phyloP scores from a whole-genome alignment of 495 filamentous ascomycete genomes.

The Penicillium fimorum region DNA sequence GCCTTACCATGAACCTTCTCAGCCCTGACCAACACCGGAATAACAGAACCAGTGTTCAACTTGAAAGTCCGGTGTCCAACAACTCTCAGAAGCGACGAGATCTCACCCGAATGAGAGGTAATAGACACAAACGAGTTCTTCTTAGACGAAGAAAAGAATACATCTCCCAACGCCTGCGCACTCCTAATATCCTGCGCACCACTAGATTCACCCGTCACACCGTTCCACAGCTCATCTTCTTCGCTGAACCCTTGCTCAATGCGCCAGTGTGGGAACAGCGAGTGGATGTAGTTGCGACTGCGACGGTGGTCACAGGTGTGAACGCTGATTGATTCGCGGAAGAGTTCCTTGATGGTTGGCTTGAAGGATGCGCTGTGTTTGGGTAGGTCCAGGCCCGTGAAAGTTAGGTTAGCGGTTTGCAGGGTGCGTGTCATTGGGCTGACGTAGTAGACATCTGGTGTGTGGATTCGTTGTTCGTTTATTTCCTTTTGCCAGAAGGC shows the following conservation, averaged over 20 bases:
- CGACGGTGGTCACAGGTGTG: slow-evolving; percentile 79
- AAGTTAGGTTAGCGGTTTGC: slow-evolving; percentile 62
- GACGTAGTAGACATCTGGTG: slow-evolving; percentile 64
- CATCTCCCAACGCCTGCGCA: slow-evolving; percentile 56
- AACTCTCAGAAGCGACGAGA: slow-evolving; percentile 54
- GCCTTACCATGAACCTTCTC: slow-evolving; percentile 29
- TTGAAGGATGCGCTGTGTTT: slow-evolving; percentile 44
- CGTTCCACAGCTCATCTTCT: slow-evolving; percentile 59
- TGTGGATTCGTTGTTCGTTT: slow-evolving; percentile 53
- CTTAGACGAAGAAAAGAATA: slow-evolving; percentile 49
- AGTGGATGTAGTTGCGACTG: slow-evolving; percentile 54
- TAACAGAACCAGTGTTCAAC: slow-evolving; percentile 65
- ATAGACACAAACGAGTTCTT: slow-evolving; percentile 59
- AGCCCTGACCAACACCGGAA: slow-evolving; percentile 66
- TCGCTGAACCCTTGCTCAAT: slow-evolving; percentile 66
- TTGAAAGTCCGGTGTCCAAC: slow-evolving; percentile 60
- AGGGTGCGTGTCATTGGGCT: slow-evolving; percentile 69
- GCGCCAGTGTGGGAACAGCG: slow-evolving; percentile 54
- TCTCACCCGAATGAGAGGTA: slow-evolving; percentile 69
- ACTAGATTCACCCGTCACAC: slow-evolving; percentile 52
- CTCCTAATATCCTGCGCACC: slow-evolving; percentile 55
- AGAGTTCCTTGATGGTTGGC: slow-evolving; percentile 65
- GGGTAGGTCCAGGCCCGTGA: slow-evolving; percentile 54
- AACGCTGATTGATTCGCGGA: slow-evolving; percentile 69
- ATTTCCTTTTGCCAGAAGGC: slow-evolving; percentile 62